phyloP scores from a whole-genome alignment of 495 filamentous ascomycete genomes.

The Usnea hakonensis region DNA sequence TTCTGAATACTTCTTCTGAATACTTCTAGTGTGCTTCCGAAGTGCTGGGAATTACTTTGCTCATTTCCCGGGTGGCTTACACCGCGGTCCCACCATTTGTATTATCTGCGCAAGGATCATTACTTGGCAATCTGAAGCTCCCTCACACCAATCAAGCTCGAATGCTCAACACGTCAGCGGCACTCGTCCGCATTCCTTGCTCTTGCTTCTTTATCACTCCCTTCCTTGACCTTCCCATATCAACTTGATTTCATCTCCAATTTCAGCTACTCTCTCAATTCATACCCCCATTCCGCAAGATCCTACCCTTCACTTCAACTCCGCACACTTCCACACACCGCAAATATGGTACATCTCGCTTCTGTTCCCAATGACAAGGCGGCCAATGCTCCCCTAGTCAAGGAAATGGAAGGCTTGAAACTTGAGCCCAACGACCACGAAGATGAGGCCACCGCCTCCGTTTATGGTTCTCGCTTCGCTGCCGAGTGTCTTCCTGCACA shows the following conservation, averaged over 20 bases:
- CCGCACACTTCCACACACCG: constrained; percentile 10
- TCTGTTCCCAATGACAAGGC: constrained; percentile 46
- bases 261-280: background rate
- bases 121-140: constrained; percentile 17
- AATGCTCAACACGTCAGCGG: background rate
- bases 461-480: constrained; percentile 80
- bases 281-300: background rate
- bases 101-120: constrained; percentile 2
- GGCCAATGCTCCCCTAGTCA: constrained; percentile 29
- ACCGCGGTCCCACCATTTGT: too few relatives aligned
- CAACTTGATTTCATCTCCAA: background rate
- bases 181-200: background rate
- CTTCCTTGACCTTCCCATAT: too few relatives aligned
- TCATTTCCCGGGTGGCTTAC: too few relatives aligned
- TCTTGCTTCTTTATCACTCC: background rate
- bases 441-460: constrained; percentile 61
- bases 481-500: constrained; percentile 66
- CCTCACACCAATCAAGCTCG: background rate
- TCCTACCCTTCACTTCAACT: background rate
- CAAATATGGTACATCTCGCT: constrained; percentile 62
- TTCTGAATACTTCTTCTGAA: too few relatives aligned
- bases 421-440: constrained; percentile 43
- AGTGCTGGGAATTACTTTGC: too few relatives aligned
- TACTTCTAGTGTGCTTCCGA: too few relatives aligned
- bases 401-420: constrained; percentile 41